Evolutionary conservation across 1,284 basidiomycete species (phyloP), one percentile per base, ranked within the genome.

Genomic region (Apiotrichum gracile): DNA sequence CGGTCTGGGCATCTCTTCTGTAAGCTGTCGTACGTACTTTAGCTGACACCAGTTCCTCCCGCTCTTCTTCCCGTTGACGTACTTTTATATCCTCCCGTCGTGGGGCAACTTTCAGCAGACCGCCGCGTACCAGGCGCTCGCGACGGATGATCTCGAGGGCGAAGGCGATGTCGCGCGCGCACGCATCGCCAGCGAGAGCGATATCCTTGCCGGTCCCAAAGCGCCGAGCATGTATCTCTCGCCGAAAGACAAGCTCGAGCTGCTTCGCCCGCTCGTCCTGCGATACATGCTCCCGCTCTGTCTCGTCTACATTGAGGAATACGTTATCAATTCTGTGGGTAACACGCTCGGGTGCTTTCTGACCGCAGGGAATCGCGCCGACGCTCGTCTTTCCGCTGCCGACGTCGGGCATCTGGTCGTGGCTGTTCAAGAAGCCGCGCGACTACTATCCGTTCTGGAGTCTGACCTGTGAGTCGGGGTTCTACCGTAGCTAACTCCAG

Each of bases 401-500:
- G 0, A 81, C 35, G 66, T 77, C n/a, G 1, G 73, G 37, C 77
- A 85, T 67, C 78, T 85, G 65, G 64, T 92, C 42, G 73, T 90
- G 48, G 80, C 84, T 97, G 54, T 90, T 97, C 61, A 84, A 88
- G 63, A 85, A 84, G 1, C 81, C 94, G 29, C 80, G 89, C 31
- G 94, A 98, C 69, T 98, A 94, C 71, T 97, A 97, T 73, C 92
- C 93, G 7, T 81, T 94, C 38, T 91, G 90, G 88, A 69, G 70
- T 10, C 49, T 76, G 29, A 74, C 73, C 1, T 72, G 70, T 69
- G 34, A 34, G 65, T 59, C 16, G 8, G 12, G 2, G 34, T 13
- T 17, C 19, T 22, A 5, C 25, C 10, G 10, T 38, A 17, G 1
- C 37, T 53, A 21, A 46, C 55, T 19, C 1, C 56, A 70, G 68